Evolutionary conservation across 2,329 filamentous ascomycete species (phyloP).

Genomic region (Penicillium nordicum): DNA sequence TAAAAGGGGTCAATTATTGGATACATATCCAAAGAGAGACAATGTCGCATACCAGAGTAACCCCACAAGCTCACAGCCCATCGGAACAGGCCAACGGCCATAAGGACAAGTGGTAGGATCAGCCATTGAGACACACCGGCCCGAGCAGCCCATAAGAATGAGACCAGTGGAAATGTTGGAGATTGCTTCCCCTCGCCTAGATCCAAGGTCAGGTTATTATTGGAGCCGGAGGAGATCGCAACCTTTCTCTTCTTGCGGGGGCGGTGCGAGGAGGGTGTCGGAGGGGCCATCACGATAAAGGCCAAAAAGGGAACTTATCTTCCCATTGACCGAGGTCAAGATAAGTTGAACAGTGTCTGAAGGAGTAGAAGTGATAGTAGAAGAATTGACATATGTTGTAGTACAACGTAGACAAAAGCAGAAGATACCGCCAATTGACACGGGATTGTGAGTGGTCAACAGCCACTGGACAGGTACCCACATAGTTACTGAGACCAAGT

Average conservation of each 20-base stretch:
- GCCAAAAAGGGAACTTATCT: slow-evolving; percentile 12
- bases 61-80: slow-evolving; percentile 93
- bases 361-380: background rate
- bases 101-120: slow-evolving; percentile 78
- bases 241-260: slow-evolving; percentile 47
- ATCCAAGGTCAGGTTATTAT: slow-evolving; percentile 45
- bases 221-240: slow-evolving; percentile 34
- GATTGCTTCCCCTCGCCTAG: slow-evolving; percentile 44
- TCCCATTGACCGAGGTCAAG: slow-evolving; percentile 22
- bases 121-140: slow-evolving; percentile 86
- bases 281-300: slow-evolving; percentile 27
- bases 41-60: slow-evolving; percentile 70
- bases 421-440: slow-evolving; percentile 11
- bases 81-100: slow-evolving; percentile 85
- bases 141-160: slow-evolving; percentile 91
- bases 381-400: background rate
- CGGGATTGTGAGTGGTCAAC: slow-evolving; percentile 4
- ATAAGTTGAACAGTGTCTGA: background rate
- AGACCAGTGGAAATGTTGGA: slow-evolving; percentile 83
- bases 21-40: background rate
- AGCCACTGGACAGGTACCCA: slow-evolving; percentile 21
- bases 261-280: slow-evolving; percentile 37
- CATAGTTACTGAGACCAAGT: slow-evolving; percentile 16
- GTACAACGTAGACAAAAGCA: background rate
- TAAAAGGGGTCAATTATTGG: slow-evolving; percentile 33